Evolutionary conservation across 768 basidiomycete species (phyloP).

Genomic region (Russula emetica): DNA sequence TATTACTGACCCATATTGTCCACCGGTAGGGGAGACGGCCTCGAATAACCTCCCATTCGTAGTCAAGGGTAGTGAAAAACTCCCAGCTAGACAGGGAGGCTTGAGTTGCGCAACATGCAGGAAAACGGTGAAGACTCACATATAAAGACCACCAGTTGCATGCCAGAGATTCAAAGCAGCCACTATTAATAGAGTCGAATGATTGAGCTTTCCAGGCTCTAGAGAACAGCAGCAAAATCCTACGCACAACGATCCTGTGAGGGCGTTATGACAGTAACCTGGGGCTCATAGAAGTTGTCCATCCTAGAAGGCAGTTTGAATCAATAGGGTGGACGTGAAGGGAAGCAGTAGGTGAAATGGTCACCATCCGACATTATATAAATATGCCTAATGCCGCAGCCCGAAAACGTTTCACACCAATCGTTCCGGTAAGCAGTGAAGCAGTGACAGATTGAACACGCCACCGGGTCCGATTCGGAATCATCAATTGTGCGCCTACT

Average conservation of each 20-base stretch:
- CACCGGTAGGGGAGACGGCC: not conserved
- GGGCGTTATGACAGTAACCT: not conserved
- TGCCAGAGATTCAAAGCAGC: not conserved
- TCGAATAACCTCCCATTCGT: not conserved
- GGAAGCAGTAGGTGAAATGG: not conserved
- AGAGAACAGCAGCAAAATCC: not conserved
- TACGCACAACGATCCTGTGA: not conserved
- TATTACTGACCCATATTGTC: not conserved
- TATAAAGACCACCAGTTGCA: not conserved
- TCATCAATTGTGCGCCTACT: too few relatives aligned
- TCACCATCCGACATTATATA: not conserved
- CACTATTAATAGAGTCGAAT: not conserved
- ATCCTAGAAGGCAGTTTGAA: not conserved
- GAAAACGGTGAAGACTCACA: not conserved
- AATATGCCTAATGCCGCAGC: too few relatives aligned
- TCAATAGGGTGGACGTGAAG: not conserved
- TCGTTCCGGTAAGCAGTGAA: not conserved
- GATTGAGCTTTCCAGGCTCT: not conserved
- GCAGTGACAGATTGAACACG: too few relatives aligned
- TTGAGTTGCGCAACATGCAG: not conserved
- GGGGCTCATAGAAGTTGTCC: not conserved
- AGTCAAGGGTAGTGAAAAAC: not conserved
- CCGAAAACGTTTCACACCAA: too few relatives aligned
- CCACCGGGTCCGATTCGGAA: too few relatives aligned
- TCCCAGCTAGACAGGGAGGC: not conserved